Percentiles rank a stretch among this genome's conserved stretches.
These are phyloP conservation scores for Kregervanrija delftensis DNA, from an alignment of 805 yeast species.

Conservation along the genomic window DNA sequence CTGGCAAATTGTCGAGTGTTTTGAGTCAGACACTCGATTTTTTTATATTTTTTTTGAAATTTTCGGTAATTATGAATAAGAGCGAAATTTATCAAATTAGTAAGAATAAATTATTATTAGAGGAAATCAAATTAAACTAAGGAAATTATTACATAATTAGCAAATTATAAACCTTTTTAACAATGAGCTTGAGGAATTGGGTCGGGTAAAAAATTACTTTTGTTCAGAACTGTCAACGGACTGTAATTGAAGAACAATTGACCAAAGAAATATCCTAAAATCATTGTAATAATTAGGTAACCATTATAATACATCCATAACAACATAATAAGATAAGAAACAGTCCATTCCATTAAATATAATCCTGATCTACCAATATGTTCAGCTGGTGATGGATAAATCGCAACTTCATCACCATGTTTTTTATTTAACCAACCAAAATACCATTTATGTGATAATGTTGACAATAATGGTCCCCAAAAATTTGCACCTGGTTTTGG, in stretches of 20 bases:
- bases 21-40: too few species aligned
- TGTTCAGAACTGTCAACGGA: constrained; percentile 16
- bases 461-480: constrained; percentile 17
- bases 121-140: neutral
- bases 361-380: constrained; percentile 44
- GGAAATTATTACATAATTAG: too few species aligned
- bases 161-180: too few species aligned
- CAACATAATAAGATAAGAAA: constrained; percentile 61
- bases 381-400: constrained; percentile 38
- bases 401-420: constrained; percentile 2
- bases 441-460: constrained; percentile 25
- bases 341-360: constrained; percentile 56
- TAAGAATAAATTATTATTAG: too few species aligned
- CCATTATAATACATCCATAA: constrained; percentile 74
- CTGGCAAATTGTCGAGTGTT: too few species aligned
- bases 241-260: constrained; percentile 38
- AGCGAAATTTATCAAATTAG: too few species aligned
- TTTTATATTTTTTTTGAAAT: too few species aligned
- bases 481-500: constrained; percentile 10
- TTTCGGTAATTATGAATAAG: too few species aligned
- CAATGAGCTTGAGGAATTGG: constrained; percentile 1
- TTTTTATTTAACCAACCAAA: constrained; percentile 11
- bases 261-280: constrained; percentile 56
- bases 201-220: constrained; percentile 3
- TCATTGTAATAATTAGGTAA: constrained; percentile 54